phyloP scores from a whole-genome alignment of 2,329 filamentous ascomycete species.

The Aspergillus pseudonomiae region DNA sequence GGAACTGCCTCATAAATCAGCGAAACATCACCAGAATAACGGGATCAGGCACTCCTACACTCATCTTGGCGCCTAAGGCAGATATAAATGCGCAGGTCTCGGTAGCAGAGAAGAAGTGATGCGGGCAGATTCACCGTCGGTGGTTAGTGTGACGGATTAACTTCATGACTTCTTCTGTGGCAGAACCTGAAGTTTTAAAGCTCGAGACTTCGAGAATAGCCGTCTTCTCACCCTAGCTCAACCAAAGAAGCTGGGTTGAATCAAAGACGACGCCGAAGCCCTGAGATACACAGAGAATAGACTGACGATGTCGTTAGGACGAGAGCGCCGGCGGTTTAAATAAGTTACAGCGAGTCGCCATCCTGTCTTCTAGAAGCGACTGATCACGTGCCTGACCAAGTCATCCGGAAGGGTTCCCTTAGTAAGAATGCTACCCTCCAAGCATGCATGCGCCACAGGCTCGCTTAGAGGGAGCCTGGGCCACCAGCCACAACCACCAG shows the following conservation, averaged over 20 bases:
- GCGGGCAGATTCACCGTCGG: slow-evolving; percentile 38
- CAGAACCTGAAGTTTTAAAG: slow-evolving; percentile 22
- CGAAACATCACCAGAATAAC: background rate
- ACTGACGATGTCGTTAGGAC: slow-evolving; percentile 10
- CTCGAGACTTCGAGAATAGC: slow-evolving; percentile 16
- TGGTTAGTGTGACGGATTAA: slow-evolving; percentile 40
- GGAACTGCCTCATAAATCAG: slow-evolving; percentile 44
- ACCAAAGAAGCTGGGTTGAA: slow-evolving; percentile 1
- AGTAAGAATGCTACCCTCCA: slow-evolving; percentile 7
- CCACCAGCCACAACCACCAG: slow-evolving; percentile 38
- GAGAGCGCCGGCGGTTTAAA: slow-evolving; percentile 13
- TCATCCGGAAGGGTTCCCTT: slow-evolving; percentile 5
- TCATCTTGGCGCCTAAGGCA: slow-evolving; percentile 33
- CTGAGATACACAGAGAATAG: slow-evolving; percentile 9
- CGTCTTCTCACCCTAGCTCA: slow-evolving; percentile 14
- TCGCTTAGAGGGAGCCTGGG: slow-evolving; percentile 39
- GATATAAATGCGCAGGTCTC: background rate
- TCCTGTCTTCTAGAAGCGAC: slow-evolving; percentile 30
- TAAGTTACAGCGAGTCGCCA: slow-evolving; percentile 18
- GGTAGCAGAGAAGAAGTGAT: slow-evolving; percentile 17
- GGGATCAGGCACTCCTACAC: slow-evolving; percentile 33
- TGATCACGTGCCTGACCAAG: slow-evolving; percentile 29
- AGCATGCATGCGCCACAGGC: slow-evolving; percentile 30
- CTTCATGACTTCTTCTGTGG: slow-evolving; percentile 43
- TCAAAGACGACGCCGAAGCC: background rate